phyloP scores from a whole-genome alignment of 805 yeast genomes.

The Saccharomyces kudriavzevii region DNA sequence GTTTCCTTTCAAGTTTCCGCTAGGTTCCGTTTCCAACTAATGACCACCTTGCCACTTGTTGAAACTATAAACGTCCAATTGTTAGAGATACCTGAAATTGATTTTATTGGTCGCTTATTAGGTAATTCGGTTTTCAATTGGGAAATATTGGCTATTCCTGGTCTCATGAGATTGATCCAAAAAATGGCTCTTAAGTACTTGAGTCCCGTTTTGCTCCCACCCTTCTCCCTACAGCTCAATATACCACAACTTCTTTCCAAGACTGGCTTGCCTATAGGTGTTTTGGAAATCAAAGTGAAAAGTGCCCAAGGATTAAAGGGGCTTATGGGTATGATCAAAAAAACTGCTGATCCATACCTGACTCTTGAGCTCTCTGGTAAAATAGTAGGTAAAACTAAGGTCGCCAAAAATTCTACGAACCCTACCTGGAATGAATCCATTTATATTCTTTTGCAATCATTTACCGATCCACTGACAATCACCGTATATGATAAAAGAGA shows the following conservation, averaged over 20 bases:
- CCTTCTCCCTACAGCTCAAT: slow-evolving; percentile 85
- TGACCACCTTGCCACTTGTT: slow-evolving; percentile 81
- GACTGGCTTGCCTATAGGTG: slow-evolving; percentile 79
- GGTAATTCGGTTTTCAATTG: slow-evolving; percentile 79
- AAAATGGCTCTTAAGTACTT: slow-evolving; percentile 75
- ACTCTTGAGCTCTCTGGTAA: slow-evolving; percentile 51
- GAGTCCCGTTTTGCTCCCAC: slow-evolving; percentile 80
- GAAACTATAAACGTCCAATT: slow-evolving; percentile 81
- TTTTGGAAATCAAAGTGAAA: slow-evolving; percentile 57
- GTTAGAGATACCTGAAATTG: slow-evolving; percentile 78
- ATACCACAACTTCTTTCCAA: slow-evolving; percentile 85
- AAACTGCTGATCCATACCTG: slow-evolving; percentile 82
- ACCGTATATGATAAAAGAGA: slow-evolving; percentile 65
- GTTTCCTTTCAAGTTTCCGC: slow-evolving; percentile 64
- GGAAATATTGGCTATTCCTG: slow-evolving; percentile 82
- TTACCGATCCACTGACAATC: slow-evolving; percentile 73
- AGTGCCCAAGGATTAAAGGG: slow-evolving; percentile 60
- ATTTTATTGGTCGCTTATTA: slow-evolving; percentile 60
- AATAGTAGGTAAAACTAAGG: slow-evolving; percentile 57
- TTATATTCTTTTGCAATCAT: slow-evolving; percentile 57
- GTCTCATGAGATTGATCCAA: slow-evolving; percentile 69
- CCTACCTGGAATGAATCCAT: slow-evolving; percentile 85
- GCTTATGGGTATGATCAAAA: slow-evolving; percentile 54
- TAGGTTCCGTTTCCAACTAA: slow-evolving; percentile 79
- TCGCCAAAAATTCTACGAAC: slow-evolving; percentile 49